Percentiles rank a stretch among this genome's conserved stretches.
Conservation (phyloP, 768 basidiomycete species). For the Cystofilobasidium macerans region DNA sequence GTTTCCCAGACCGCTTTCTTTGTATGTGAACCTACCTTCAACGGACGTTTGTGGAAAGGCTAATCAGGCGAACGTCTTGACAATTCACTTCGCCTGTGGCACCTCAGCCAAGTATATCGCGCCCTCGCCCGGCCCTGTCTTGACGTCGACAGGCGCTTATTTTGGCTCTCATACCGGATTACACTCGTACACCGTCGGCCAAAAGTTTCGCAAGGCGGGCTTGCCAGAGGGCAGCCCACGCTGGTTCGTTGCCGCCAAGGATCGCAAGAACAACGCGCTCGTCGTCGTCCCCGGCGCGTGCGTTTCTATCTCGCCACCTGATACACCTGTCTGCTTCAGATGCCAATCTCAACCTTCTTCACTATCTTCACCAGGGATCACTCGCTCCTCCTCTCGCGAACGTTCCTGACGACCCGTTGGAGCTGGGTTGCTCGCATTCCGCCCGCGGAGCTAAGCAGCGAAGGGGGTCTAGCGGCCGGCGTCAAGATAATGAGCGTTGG, state of each 20-base stretch:
- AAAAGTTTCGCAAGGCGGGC: slow-evolving; percentile 52
- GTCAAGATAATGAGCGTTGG: slow-evolving; percentile 57
- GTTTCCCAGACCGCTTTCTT: slow-evolving; percentile 55
- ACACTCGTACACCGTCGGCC: slow-evolving; percentile 78
- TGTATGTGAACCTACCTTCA: too few species aligned
- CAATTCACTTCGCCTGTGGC: too few species aligned
- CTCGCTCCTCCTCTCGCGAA: slow-evolving; percentile 44
- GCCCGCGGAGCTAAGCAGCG: slow-evolving; percentile 31
- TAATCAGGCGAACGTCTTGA: too few species aligned
- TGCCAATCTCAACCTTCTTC: slow-evolving; percentile 1
- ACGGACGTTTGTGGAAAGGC: not conserved
- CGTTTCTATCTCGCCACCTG: slow-evolving; percentile 30
- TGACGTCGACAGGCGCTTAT: slow-evolving; percentile 49
- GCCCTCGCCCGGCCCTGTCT: slow-evolving; percentile 48
- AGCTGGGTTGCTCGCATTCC: slow-evolving; percentile 60
- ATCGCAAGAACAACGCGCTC: slow-evolving; percentile 52
- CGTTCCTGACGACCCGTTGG: slow-evolving; percentile 45
- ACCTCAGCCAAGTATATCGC: slow-evolving; percentile 75
- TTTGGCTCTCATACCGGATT: slow-evolving; percentile 60
- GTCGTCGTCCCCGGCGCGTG: slow-evolving; percentile 65
- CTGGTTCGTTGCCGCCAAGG: slow-evolving; percentile 67
- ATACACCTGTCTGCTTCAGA: too few species aligned
- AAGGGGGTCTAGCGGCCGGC: slow-evolving; percentile 44
- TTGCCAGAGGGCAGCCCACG: slow-evolving; percentile 47
- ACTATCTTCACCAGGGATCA: slow-evolving; percentile 46